phyloP scores from a whole-genome alignment of 1,284 basidiomycete genomes.

The Taiwanofungus camphoratus region DNA sequence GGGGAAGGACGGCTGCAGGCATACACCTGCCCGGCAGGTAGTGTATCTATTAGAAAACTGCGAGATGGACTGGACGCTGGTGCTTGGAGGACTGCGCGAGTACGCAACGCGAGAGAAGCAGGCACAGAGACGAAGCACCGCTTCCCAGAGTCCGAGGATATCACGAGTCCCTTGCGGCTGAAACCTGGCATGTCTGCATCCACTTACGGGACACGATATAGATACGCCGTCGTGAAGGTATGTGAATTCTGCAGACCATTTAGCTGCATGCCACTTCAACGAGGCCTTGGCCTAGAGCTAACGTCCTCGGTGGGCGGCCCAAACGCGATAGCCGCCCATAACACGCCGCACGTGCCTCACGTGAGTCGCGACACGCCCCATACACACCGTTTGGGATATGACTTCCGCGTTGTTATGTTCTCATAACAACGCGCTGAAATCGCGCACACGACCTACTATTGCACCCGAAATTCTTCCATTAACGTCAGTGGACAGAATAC shows the following conservation, averaged over 20 bases:
- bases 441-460: too few species aligned
- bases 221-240: constrained; percentile 12
- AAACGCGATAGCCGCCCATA: constrained; percentile 22
- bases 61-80: constrained; percentile 11
- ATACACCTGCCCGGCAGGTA: constrained; percentile 11
- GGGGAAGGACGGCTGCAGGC: constrained; percentile 18
- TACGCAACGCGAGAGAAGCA: constrained; percentile 15
- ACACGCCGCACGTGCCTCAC: constrained; percentile 22
- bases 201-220: constrained; percentile 9
- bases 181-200: neutral
- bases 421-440: too few species aligned
- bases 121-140: constrained; percentile 3
- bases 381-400: constrained; percentile 6
- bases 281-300: constrained; percentile 17
- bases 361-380: constrained; percentile 23
- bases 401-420: too few species aligned
- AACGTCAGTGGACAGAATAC: too few species aligned
- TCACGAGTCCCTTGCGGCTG: constrained; percentile 1
- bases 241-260: neutral
- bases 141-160: constrained; percentile 1
- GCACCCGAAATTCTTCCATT: too few species aligned
- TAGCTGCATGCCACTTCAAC: constrained; percentile 28
- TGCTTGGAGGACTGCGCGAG: constrained; percentile 14
- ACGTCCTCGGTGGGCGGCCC: constrained; percentile 2
- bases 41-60: neutral